Percentiles rank a stretch among this genome's conserved stretches.
Conservation (phyloP, 768 basidiomycete genomes). For the Termitomyces sp. region DNA sequence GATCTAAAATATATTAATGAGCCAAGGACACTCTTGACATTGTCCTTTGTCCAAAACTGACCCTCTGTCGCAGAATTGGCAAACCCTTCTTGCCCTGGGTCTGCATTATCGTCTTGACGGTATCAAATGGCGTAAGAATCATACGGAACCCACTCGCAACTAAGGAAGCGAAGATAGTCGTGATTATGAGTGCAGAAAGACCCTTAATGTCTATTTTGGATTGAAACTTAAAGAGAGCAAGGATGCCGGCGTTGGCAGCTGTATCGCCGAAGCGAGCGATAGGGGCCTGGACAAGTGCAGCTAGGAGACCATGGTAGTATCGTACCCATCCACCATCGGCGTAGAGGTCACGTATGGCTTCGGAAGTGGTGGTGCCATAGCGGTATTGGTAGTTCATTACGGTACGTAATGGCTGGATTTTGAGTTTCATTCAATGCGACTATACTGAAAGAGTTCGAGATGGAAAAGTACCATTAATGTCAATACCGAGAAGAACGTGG, state of each 20-base stretch:
- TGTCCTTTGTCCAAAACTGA: slow-evolving; percentile 28
- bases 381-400: slow-evolving; percentile 97
- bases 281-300: slow-evolving; percentile 86
- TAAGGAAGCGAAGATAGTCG: slow-evolving; percentile 77
- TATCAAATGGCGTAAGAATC: slow-evolving; percentile 90
- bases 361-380: slow-evolving; percentile 71
- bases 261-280: slow-evolving; percentile 91
- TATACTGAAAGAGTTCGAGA: too few species aligned
- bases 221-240: slow-evolving; percentile 88
- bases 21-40: background rate
- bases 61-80: slow-evolving; percentile 62
- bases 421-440: background rate
- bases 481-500: slow-evolving; percentile 93
- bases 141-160: slow-evolving; percentile 86
- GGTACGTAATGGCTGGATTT: slow-evolving; percentile 72
- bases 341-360: slow-evolving; percentile 66
- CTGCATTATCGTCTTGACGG: slow-evolving; percentile 93
- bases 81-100: slow-evolving; percentile 78
- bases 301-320: slow-evolving; percentile 84
- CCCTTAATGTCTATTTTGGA: too few species aligned
- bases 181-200: slow-evolving; percentile 60
- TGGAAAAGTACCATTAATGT: slow-evolving; percentile 62
- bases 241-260: slow-evolving; percentile 88
- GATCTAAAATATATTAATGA: slow-evolving; percentile 40
- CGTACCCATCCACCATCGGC: slow-evolving; percentile 77